A percentile compares a stretch with the other conserved stretches of the same genome.
phyloP scores from a whole-genome alignment of 768 basidiomycete genomes.

The Exsudoporus frostii region DNA sequence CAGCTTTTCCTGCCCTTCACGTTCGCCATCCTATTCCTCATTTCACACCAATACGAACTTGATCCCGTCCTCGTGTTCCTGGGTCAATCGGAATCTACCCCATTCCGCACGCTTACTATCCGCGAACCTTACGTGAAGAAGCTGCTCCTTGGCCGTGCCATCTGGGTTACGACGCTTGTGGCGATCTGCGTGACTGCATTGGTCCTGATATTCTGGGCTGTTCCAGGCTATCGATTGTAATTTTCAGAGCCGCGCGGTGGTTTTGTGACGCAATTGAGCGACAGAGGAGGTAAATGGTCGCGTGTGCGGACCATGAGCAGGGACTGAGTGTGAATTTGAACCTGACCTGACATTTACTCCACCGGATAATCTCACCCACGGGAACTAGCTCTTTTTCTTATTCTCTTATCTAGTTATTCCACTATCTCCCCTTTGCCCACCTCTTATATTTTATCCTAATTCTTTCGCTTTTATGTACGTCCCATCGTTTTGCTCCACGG shows the following conservation, averaged over 20 bases:
- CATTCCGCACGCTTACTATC: conserved; percentile 90
- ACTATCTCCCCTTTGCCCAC: conserved; percentile 17
- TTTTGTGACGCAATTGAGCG: conserved; percentile 4
- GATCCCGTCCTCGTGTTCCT: conserved; percentile 95
- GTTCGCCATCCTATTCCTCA: conserved; percentile 83
- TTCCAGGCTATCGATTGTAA: conserved; percentile 88
- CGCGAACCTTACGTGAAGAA: conserved; percentile 94
- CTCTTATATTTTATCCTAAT: conserved; percentile 27
- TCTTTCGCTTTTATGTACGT: conserved; percentile 19
- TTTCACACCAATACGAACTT: conserved; percentile 96
- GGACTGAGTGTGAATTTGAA: conserved; percentile 17
- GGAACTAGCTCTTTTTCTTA: conserved; percentile 26
- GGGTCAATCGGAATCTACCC: conserved; percentile 92
- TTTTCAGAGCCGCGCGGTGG: background rate
- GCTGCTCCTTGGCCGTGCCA: conserved; percentile 81
- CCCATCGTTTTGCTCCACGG: conserved; percentile 16
- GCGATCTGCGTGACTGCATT: conserved; percentile 72
- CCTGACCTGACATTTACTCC: conserved; percentile 14
- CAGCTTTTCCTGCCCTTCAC: conserved; percentile 95
- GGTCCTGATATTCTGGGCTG: conserved; percentile 92
- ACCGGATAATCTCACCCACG: conserved; percentile 21
- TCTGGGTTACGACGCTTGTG: conserved; percentile 86
- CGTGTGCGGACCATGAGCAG: conserved; percentile 8
- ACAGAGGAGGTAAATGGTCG: conserved; percentile 5
- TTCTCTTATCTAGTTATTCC: conserved; percentile 30